Percentiles rank a stretch among this genome's conserved stretches.
phyloP scores from a whole-genome alignment of 164 flowering plant genomes.

The Santalum album region DNA sequence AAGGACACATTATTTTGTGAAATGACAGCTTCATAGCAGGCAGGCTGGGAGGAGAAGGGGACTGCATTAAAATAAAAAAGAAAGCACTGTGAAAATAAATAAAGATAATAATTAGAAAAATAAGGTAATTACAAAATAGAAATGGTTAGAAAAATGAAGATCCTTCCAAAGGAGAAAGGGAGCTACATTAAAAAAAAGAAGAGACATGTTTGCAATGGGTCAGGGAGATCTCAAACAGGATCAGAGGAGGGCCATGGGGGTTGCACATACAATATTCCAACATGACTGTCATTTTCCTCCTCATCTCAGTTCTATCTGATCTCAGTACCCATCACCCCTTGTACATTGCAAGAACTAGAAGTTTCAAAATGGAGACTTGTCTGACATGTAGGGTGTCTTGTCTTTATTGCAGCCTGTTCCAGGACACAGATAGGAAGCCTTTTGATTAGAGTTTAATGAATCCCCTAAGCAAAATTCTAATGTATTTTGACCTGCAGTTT shows the following conservation, averaged over 20 bases:
- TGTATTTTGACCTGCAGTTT: too few relatives aligned
- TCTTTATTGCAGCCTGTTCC: background rate
- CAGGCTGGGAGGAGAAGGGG: conserved; percentile 23
- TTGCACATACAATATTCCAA: conserved; percentile 41
- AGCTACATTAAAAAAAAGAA: conserved; percentile 15
- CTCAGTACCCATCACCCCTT: conserved; percentile 33
- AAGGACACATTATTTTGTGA: conserved; percentile 25
- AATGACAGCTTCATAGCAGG: conserved; percentile 37
- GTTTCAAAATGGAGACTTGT: conserved; percentile 25
- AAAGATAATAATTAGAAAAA: background rate
- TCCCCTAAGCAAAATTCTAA: too few relatives aligned
- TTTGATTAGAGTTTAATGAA: too few relatives aligned
- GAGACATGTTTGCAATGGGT: conserved; percentile 39
- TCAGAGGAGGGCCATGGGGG: conserved; percentile 27
- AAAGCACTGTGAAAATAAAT: background rate
- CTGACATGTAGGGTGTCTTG: conserved; percentile 29
- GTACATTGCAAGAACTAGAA: conserved; percentile 7
- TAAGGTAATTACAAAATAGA: too few relatives aligned
- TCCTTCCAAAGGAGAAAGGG: conserved; percentile 30
- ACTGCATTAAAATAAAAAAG: too few relatives aligned
- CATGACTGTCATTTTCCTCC: conserved; percentile 25
- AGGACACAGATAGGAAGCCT: too few relatives aligned
- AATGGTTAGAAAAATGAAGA: conserved; percentile 10
- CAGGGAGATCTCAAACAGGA: conserved; percentile 64
- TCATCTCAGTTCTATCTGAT: conserved; percentile 5